phyloP scores from a whole-genome alignment of 106 monocot species.

The Allium sativum region DNA sequence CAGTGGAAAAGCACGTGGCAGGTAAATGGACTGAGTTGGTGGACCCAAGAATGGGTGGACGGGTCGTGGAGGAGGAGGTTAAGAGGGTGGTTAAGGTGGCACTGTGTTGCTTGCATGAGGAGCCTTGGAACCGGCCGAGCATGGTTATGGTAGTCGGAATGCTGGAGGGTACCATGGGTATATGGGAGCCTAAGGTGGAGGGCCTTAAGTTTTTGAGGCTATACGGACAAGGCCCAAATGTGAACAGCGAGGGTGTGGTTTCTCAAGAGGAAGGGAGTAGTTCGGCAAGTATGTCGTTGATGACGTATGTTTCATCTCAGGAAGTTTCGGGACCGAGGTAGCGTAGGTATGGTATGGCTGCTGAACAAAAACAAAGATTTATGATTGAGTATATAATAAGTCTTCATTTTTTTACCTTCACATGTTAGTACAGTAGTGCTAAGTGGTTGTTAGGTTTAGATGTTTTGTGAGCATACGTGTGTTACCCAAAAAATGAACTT shows the following conservation, averaged over 20 bases:
- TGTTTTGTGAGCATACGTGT: too few species aligned
- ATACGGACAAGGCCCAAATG: slow-evolving; percentile 28
- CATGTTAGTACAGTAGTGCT: too few species aligned
- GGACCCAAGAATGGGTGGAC: slow-evolving; percentile 63
- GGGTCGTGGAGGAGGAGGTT: slow-evolving; percentile 52
- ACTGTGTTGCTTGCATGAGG: slow-evolving; percentile 65
- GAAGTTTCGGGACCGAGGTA: slow-evolving; percentile 27
- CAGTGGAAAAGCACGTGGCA: slow-evolving; percentile 65
- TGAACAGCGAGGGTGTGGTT: neutral
- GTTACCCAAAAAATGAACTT: too few species aligned
- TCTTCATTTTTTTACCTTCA: too few species aligned
- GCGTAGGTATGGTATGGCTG: neutral
- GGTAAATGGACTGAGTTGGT: slow-evolving; percentile 56
- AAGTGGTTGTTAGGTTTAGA: too few species aligned
- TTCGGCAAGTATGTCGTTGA: slow-evolving; percentile 6
- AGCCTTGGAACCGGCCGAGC: slow-evolving; percentile 48
- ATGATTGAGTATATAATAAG: too few species aligned
- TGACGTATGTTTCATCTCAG: slow-evolving; percentile 15
- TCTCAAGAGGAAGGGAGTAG: neutral
- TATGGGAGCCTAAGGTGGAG: slow-evolving; percentile 41
- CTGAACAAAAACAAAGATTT: too few species aligned
- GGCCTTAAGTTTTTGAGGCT: slow-evolving; percentile 36
- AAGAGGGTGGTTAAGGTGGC: slow-evolving; percentile 42
- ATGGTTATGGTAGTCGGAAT: slow-evolving; percentile 62
- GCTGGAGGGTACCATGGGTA: slow-evolving; percentile 30